Percentiles rank a stretch among this genome's conserved stretches.
Conservation (phyloP, 257 asterid genomes). For the Penstemon eatonii region DNA sequence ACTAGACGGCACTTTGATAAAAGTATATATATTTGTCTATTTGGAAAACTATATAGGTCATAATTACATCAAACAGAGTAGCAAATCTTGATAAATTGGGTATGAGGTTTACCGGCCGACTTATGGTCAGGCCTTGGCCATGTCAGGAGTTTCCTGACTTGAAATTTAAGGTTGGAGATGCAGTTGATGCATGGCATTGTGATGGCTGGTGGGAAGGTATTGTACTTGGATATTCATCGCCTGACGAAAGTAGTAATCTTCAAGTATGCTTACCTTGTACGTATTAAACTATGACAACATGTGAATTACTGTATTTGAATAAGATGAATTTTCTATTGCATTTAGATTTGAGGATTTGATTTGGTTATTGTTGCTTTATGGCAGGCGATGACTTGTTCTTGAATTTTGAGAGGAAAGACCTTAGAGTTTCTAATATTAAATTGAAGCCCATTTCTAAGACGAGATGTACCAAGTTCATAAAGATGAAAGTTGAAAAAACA, state of each 20-base stretch:
- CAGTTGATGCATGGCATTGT: slow-evolving; percentile 46
- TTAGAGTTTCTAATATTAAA: slow-evolving; percentile 60
- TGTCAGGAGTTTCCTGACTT: background rate
- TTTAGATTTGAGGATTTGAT: slow-evolving; percentile 1
- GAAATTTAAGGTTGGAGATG: slow-evolving; percentile 36
- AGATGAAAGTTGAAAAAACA: too few species aligned
- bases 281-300: background rate
- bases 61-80: slow-evolving; percentile 34
- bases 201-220: slow-evolving; percentile 62
- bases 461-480: too few species aligned
- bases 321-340: too few species aligned
- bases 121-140: slow-evolving; percentile 35
- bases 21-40: background rate
- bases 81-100: slow-evolving; percentile 38
- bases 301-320: background rate
- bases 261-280: slow-evolving; percentile 44
- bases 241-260: slow-evolving; percentile 12
- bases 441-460: slow-evolving; percentile 37
- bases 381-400: slow-evolving; percentile 49
- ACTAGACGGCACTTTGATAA: background rate
- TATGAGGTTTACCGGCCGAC: slow-evolving; percentile 42
- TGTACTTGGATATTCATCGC: slow-evolving; percentile 26
- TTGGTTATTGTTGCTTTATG: background rate
- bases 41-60: slow-evolving; percentile 35
- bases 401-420: slow-evolving; percentile 37